A percentile compares a stretch with the other conserved stretches of the same genome.
Conservation (phyloP, 805 yeast species). For the Metschnikowia anglica region DNA sequence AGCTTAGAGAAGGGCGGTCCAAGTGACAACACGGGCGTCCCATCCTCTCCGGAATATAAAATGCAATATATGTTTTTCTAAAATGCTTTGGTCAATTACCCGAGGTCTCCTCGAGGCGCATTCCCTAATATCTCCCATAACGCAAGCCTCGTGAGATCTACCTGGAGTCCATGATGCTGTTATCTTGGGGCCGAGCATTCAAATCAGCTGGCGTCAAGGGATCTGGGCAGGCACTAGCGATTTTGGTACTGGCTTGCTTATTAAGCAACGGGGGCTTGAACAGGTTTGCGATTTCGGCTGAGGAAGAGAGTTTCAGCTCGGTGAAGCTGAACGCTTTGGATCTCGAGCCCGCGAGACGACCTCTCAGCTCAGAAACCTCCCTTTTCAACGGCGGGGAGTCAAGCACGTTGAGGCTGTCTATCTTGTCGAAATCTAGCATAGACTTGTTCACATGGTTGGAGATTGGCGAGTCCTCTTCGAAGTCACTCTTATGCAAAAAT, state of each 20-base stretch:
- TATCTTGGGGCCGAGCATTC: not conserved
- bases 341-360: constrained; percentile 2
- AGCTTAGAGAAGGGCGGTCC: not conserved
- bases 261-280: constrained; percentile 33
- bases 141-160: not conserved
- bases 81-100: too few relatives aligned
- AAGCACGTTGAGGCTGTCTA: constrained; percentile 29
- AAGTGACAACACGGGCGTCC: too few relatives aligned
- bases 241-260: constrained; percentile 33
- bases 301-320: too few relatives aligned
- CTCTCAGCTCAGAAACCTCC: not conserved
- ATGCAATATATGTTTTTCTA: not conserved
- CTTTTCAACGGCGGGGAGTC: constrained; percentile 32
- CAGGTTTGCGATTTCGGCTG: not conserved
- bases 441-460: constrained; percentile 27
- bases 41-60: not conserved
- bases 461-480: constrained; percentile 31
- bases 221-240: constrained; percentile 9
- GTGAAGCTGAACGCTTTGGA: not conserved
- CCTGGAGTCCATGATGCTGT: constrained; percentile 2
- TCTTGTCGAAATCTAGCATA: constrained; percentile 29
- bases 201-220: not conserved
- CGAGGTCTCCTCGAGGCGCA: too few relatives aligned
- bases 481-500: constrained; percentile 23
- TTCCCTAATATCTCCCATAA: too few relatives aligned